These are phyloP conservation scores for Backusella westeae DNA, from an alignment of 192 early-diverging fungal species.

Conservation along the genomic window DNA sequence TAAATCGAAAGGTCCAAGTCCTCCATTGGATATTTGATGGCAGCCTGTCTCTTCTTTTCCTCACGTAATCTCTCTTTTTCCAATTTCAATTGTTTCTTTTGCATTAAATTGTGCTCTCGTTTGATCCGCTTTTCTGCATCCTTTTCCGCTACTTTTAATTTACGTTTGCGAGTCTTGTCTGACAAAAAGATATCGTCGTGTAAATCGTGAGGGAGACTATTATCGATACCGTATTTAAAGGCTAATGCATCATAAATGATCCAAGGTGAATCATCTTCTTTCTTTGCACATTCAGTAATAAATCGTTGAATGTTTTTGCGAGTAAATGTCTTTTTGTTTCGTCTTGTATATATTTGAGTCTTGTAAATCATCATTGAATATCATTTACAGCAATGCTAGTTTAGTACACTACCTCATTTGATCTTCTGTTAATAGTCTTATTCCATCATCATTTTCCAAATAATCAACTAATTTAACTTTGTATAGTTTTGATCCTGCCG, in stretches of 20 bases:
- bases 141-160: slow-evolving; percentile 10
- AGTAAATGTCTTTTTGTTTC: slow-evolving; percentile 57
- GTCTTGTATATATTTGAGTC: slow-evolving; percentile 20
- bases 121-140: slow-evolving; percentile 27
- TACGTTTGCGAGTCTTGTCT: slow-evolving; percentile 2
- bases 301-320: slow-evolving; percentile 66
- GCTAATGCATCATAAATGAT: slow-evolving; percentile 52
- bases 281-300: slow-evolving; percentile 62
- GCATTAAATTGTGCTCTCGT: slow-evolving; percentile 36
- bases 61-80: slow-evolving; percentile 32
- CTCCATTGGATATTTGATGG: slow-evolving; percentile 78
- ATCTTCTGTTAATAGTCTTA: neutral
- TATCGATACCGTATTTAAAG: slow-evolving; percentile 26
- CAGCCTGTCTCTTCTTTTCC: slow-evolving; percentile 32
- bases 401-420: neutral
- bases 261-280: slow-evolving; percentile 76
- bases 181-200: slow-evolving; percentile 17
- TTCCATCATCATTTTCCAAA: slow-evolving; percentile 3
- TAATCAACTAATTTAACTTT: neutral
- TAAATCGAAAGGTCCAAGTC: slow-evolving; percentile 67
- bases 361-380: neutral
- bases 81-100: slow-evolving; percentile 27
- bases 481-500: neutral
- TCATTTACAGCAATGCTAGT: no score
- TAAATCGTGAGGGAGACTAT: slow-evolving; percentile 42